Conservation (phyloP, 2,329 filamentous ascomycete genomes). For the Blastomyces parvus region DNA sequence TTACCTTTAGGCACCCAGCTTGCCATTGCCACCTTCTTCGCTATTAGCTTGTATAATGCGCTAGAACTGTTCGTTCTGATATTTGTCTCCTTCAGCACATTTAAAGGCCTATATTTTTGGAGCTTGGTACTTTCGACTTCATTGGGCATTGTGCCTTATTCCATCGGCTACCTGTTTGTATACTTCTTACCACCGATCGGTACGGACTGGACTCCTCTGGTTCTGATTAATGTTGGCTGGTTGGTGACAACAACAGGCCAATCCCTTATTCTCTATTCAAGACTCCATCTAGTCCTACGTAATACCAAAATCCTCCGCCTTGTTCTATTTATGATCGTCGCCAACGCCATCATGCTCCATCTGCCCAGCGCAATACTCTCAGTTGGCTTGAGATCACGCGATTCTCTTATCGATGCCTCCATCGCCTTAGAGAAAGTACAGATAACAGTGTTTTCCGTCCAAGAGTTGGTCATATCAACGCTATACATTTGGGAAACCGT, state of each 20-base stretch:
- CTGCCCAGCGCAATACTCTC: conserved; percentile 29
- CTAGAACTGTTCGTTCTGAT: conserved; percentile 42
- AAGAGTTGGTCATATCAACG: conserved; percentile 40
- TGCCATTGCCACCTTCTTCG: conserved; percentile 39
- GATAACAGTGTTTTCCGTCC: conserved; percentile 41
- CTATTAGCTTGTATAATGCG: conserved; percentile 43
- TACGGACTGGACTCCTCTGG: conserved; percentile 35
- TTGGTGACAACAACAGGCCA: conserved; percentile 32
- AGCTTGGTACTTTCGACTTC: conserved; percentile 38
- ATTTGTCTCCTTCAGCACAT: conserved; percentile 41
- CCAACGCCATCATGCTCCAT: conserved; percentile 28
- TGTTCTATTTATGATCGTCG: conserved; percentile 31
- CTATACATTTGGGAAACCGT: conserved; percentile 47
- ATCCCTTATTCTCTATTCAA: conserved; percentile 33
- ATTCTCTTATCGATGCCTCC: conserved; percentile 24
- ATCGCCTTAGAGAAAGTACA: conserved; percentile 40
- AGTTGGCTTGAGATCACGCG: conserved; percentile 23
- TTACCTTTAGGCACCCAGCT: conserved; percentile 32
- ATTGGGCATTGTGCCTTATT: conserved; percentile 38
- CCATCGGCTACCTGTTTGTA: conserved; percentile 41
- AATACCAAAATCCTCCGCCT: conserved; percentile 23
- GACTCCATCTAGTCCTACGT: conserved; percentile 31
- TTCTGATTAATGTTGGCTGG: conserved; percentile 29
- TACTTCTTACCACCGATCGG: conserved; percentile 34
- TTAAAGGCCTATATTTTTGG: conserved; percentile 43